These are phyloP conservation scores for Candida piceae DNA, from an alignment of 805 yeast genomes.

Conservation along the genomic window DNA sequence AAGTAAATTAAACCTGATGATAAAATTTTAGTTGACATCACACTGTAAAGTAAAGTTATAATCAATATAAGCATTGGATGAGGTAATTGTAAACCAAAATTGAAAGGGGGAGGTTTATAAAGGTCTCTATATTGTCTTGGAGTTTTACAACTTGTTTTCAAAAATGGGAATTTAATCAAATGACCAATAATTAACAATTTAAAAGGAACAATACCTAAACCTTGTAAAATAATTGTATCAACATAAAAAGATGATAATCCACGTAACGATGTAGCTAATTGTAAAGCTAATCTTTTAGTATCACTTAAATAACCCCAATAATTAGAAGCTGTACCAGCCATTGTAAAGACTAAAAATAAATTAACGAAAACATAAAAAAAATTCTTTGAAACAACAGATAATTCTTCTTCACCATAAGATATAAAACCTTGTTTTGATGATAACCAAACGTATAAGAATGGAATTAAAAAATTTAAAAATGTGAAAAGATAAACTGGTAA, in stretches of 20 bases:
- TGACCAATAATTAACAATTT: slow-evolving; percentile 78
- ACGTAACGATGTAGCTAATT: slow-evolving; percentile 74
- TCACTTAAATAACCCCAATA: slow-evolving; percentile 80
- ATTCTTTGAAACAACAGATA: slow-evolving; percentile 85
- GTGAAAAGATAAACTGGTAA: slow-evolving; percentile 91
- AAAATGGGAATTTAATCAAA: slow-evolving; percentile 66
- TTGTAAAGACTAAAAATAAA: slow-evolving; percentile 86
- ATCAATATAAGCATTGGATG: slow-evolving; percentile 84
- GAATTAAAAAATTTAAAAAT: slow-evolving; percentile 72
- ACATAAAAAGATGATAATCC: slow-evolving; percentile 84
- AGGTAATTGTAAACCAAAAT: slow-evolving; percentile 87
- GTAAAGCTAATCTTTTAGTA: slow-evolving; percentile 82
- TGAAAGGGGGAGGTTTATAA: slow-evolving; percentile 85
- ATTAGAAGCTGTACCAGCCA: slow-evolving; percentile 86
- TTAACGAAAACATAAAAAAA: slow-evolving; percentile 93
- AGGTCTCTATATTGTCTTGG: slow-evolving; percentile 76
- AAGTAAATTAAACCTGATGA: slow-evolving; percentile 83
- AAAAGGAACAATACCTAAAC: slow-evolving; percentile 86
- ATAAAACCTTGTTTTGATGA: slow-evolving; percentile 84
- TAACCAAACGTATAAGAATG: slow-evolving; percentile 79
- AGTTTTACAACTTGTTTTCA: slow-evolving; percentile 60
- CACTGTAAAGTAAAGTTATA: slow-evolving; percentile 81
- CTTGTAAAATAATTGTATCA: slow-evolving; percentile 76
- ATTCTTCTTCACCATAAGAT: slow-evolving; percentile 88
- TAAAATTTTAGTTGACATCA: slow-evolving; percentile 81